A percentile compares a stretch with the other conserved stretches of the same genome.
Evolutionary conservation across 352 stramenopile genomes (phyloP).

Genomic region (Globisporangium alternatum): DNA sequence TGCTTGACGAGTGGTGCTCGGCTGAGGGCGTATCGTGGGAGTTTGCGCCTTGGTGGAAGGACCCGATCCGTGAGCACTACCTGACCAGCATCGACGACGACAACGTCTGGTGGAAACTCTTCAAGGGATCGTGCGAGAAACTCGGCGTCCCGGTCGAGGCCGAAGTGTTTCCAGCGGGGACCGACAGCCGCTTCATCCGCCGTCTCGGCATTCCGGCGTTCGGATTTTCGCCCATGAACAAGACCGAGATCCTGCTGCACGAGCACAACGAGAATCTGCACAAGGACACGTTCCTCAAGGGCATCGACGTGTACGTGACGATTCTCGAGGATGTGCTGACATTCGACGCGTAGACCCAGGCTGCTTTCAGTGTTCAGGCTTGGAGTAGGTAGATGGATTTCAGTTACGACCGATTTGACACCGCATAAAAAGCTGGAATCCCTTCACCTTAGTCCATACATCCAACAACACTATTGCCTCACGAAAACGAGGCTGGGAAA

Average conservation of each 20-base stretch:
- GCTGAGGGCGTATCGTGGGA: slow-evolving; percentile 81
- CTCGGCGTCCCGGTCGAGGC: slow-evolving; percentile 52
- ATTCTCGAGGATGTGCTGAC: slow-evolving; percentile 41
- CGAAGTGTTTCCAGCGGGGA: slow-evolving; percentile 93
- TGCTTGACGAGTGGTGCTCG: slow-evolving; percentile 87
- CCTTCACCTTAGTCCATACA: too few relatives aligned
- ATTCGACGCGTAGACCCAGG: background rate
- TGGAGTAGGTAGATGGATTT: too few relatives aligned
- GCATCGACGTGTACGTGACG: slow-evolving; percentile 82
- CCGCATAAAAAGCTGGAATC: too few relatives aligned
- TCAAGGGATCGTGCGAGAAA: slow-evolving; percentile 28
- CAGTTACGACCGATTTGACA: too few relatives aligned
- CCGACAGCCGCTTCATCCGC: slow-evolving; percentile 91
- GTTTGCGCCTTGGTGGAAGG: slow-evolving; percentile 28
- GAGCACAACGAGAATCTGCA: slow-evolving; percentile 95
- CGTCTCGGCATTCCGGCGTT: slow-evolving; percentile 88
- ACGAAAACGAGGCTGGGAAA: too few relatives aligned
- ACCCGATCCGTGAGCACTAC: slow-evolving; percentile 51
- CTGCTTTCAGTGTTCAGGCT: too few relatives aligned
- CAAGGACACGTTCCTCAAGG: slow-evolving; percentile 88
- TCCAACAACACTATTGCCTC: too few relatives aligned
- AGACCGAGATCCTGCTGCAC: slow-evolving; percentile 92
- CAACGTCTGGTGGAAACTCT: slow-evolving; percentile 43
- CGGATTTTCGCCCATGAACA: slow-evolving; percentile 93
- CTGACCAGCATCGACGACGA: slow-evolving; percentile 41